These are phyloP conservation scores for Thelonectria rubi DNA, from an alignment of 2,329 filamentous ascomycete species.

Conservation along the genomic window DNA sequence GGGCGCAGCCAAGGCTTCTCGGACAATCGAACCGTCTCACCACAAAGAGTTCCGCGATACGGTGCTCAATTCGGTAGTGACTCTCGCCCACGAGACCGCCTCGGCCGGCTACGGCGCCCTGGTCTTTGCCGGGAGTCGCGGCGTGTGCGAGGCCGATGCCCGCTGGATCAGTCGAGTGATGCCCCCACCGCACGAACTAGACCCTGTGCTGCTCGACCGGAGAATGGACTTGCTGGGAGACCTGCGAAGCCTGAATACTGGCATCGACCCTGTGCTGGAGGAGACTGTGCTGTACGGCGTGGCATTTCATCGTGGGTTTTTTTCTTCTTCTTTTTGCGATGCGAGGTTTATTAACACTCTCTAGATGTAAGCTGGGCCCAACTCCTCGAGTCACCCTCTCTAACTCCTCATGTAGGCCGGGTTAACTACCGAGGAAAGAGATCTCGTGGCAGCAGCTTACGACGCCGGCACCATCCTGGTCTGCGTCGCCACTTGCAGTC, in stretches of 20 bases:
- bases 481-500: constrained; percentile 79
- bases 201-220: constrained; percentile 60
- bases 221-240: constrained; percentile 72
- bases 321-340: not conserved
- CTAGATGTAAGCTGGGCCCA: constrained; percentile 50
- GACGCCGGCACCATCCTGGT: constrained; percentile 74
- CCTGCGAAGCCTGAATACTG: constrained; percentile 70
- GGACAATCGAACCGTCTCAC: constrained; percentile 62
- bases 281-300: constrained; percentile 73
- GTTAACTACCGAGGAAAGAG: constrained; percentile 78
- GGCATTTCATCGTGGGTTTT: constrained; percentile 72
- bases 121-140: constrained; percentile 77
- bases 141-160: constrained; percentile 74
- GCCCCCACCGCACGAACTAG: constrained; percentile 59
- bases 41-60: constrained; percentile 71
- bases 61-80: constrained; percentile 74
- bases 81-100: constrained; percentile 74
- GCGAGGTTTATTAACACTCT: constrained; percentile 16
- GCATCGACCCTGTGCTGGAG: constrained; percentile 71
- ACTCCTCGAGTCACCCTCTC: not conserved
- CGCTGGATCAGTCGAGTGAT: constrained; percentile 72
- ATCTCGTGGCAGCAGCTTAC: constrained; percentile 75
- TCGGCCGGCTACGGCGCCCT: constrained; percentile 74
- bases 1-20: constrained; percentile 51
- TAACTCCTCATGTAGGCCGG: constrained; percentile 59